phyloP scores from a whole-genome alignment of 2,329 filamentous ascomycete genomes.

The Bimuria novae-zelandiae region DNA sequence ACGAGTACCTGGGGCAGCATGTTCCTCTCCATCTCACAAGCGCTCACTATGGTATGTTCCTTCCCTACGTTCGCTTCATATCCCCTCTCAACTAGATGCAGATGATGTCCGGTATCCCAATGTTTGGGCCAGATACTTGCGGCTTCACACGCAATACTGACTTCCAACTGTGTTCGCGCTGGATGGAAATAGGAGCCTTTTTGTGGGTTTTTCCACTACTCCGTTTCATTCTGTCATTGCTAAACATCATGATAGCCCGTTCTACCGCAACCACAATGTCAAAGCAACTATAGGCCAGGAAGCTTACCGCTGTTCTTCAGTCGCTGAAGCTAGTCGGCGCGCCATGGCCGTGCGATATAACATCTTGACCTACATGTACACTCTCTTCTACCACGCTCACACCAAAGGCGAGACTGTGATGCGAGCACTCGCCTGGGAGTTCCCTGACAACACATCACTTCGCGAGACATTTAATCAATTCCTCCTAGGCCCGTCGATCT shows the following conservation, averaged over 20 bases:
- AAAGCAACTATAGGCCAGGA: slow-evolving; percentile 66
- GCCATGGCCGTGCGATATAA: slow-evolving; percentile 71
- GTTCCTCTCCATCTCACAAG: slow-evolving; percentile 75
- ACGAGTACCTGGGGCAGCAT: slow-evolving; percentile 69
- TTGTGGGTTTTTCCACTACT: slow-evolving; percentile 47
- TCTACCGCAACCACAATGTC: slow-evolving; percentile 75
- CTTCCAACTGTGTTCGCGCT: slow-evolving; percentile 70
- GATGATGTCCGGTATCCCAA: slow-evolving; percentile 71
- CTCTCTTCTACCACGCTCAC: slow-evolving; percentile 67
- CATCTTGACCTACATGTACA: slow-evolving; percentile 74
- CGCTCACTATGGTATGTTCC: slow-evolving; percentile 64
- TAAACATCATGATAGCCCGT: slow-evolving; percentile 54
- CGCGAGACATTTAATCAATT: slow-evolving; percentile 69
- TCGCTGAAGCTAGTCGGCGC: slow-evolving; percentile 62
- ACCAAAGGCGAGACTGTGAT: slow-evolving; percentile 69
- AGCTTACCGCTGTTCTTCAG: slow-evolving; percentile 69
- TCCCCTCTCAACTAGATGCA: neutral
- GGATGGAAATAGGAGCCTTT: slow-evolving; percentile 73
- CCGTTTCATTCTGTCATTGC: neutral
- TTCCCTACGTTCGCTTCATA: neutral
- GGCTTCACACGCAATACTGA: slow-evolving; percentile 69
- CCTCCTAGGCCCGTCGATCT: slow-evolving; percentile 65
- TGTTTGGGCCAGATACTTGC: slow-evolving; percentile 66
- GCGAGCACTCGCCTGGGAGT: slow-evolving; percentile 73
- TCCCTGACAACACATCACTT: slow-evolving; percentile 68